Base-by-base conservation (phyloP, 495 filamentous ascomycete species). In the Lasiosphaeria miniovina region DNA sequence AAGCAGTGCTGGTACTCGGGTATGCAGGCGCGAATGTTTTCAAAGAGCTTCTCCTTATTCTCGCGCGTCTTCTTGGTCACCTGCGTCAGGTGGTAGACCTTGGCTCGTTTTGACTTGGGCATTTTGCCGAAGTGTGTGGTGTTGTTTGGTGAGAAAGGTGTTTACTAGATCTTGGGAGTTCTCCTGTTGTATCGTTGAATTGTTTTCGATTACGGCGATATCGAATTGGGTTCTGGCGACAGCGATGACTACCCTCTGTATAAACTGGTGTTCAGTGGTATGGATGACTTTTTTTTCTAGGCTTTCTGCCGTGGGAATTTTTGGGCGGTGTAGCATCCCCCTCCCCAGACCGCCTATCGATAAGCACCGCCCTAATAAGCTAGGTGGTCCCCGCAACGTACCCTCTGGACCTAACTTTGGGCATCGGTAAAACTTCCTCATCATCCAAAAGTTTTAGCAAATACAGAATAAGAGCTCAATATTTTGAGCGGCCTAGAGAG, bases 91-190 rank as follows among this genome's bases (percentile, higher is more conserved):
- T 95, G 87, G 63, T 94, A 84, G 71, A 95, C 81, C 71, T 87
- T 91, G 61, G 88, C 84, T 72, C 94, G 90, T 82, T 97, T 98
- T 58, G 93, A 96, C 78, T 90, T 90, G 67, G 94, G 95, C 94
- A 98, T 98, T 68, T 64, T 89, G 78, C 57, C 60, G 52, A 52
- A 56, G 31, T 36, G 50, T 43, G 32, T 15, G 43, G 43, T 46
- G 4, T 53, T n/a, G 41, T 45, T 54, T 11, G n/a, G 36, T n/a
- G 4, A 36, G 32, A 34, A 15, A 10, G 36, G 14, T 54, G 4
- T 6, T 41, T 14, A 12, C 17, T 43, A 43, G 45, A 41, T 33
- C 9, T 24, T 41, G 41, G 35, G 34, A 4, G 5, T 14, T 40
- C 8, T 41, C 8, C n/a, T 55, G n/a, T 31, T 52, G 43, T 43